Evolutionary conservation across 1,284 basidiomycete genomes (phyloP), one percentile per base, ranked within the genome.

Genomic region (Heterobasidion parviporum): DNA sequence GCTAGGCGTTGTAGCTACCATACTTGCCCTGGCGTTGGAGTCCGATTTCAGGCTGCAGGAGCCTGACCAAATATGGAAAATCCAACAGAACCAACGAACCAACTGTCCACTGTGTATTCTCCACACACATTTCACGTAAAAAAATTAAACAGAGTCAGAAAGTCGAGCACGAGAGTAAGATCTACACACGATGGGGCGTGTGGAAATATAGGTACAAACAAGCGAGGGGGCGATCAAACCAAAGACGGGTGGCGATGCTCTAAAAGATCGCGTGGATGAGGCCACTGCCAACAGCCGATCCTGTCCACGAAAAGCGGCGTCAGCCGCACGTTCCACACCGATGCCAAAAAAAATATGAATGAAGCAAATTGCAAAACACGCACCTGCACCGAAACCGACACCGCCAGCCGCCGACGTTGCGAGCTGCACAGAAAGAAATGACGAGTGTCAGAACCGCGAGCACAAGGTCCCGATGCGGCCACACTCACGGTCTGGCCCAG

Each of bases 351-450:
- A 53, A 8, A 44, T 8, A 43, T 10, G 38, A 18, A 18, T 26
- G 26, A 26, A 26, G 38, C 14, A 36, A 16, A 41, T 36, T 16
- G n/a, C 35, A 9, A 47, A 14, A 14, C 14, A 65, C 66, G 50
- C 46, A 77, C 79, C 79, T 54, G 80, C 84, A 61, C 86, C 85
- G 60, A 88, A 87, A 8, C 86, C 86, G 54, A 82, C 78, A 65
- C 87, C 87, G 48, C 85, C 85, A 3, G 77, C 86, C 45, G 86
- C 85, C 50, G 82, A 79, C 50, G 79, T 75, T 4, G 83, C 84
- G 73, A 87, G 76, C 83, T 83, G 52, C 16, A 56, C 26, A 57
- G 36, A 52, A n/a, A 15, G 32, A 26, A 15, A 14, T 41, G 8
- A 50, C 43, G 53, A 55, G 10, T 53, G 34, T 46, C 5, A 48